These are phyloP conservation scores for Carnegiea gigantea DNA, from an alignment of 179 eudicot species.

Conservation along the genomic window DNA sequence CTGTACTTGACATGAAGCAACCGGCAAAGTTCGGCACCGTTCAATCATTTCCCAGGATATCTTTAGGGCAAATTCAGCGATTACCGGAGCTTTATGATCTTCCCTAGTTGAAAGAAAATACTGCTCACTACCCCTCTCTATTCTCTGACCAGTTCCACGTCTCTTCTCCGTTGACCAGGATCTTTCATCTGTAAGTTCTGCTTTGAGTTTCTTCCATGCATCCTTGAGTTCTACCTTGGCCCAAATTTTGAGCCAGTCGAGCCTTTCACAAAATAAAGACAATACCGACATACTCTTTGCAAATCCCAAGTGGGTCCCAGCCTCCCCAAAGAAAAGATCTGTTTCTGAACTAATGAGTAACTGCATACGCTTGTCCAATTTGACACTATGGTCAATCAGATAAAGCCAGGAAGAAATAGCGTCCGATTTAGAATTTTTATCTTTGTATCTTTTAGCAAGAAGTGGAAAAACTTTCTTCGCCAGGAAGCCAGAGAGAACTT, in stretches of 20 bases:
- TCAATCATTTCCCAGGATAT: slow-evolving; percentile 49
- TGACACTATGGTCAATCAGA: slow-evolving; percentile 44
- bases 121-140: slow-evolving; percentile 23
- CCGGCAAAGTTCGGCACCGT: slow-evolving; percentile 45
- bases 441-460: slow-evolving; percentile 41
- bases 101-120: slow-evolving; percentile 42
- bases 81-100: slow-evolving; percentile 48
- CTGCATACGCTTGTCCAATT: slow-evolving; percentile 47
- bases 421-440: slow-evolving; percentile 29
- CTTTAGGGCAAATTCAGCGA: slow-evolving; percentile 48
- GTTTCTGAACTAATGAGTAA: slow-evolving; percentile 42
- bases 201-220: slow-evolving; percentile 45
- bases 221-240: slow-evolving; percentile 55
- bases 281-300: slow-evolving; percentile 37
- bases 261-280: slow-evolving; percentile 46
- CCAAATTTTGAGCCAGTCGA: slow-evolving; percentile 54
- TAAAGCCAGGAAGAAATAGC: slow-evolving; percentile 48
- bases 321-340: slow-evolving; percentile 28
- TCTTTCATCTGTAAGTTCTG: slow-evolving; percentile 37
- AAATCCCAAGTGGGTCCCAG: slow-evolving; percentile 22
- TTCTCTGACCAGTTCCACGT: slow-evolving; percentile 16
- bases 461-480: slow-evolving; percentile 37
- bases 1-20: slow-evolving; percentile 30
- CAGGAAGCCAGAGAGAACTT: slow-evolving; percentile 39
- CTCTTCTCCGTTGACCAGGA: slow-evolving; percentile 38